Evolutionary conservation across 352 stramenopile genomes (phyloP), one percentile per base, ranked within the genome.

Genomic region (Phytophthora rubi): DNA sequence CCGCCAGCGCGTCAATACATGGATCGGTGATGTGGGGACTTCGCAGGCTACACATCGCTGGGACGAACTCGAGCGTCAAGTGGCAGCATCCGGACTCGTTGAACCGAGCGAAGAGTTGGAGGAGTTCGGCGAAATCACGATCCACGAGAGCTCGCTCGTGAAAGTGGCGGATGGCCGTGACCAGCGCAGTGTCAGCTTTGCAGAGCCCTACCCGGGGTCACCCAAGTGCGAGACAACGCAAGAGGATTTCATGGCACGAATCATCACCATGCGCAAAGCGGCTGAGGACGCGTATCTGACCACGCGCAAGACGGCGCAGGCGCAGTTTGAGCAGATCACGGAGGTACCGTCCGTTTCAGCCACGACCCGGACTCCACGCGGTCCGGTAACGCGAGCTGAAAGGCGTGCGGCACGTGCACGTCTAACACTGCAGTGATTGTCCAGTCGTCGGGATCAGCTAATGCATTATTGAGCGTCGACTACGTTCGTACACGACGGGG

Each of bases 271-370:
- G 71, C 81, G 75, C 28, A 78, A 82, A 60, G 71, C 80, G 23
- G 80, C 80, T 12, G 83, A 91, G 62, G 79, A 69, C 16, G 82
- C 82, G 28, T 90, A 88, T 71, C 62, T 83, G 65, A 85, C 64
- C 13, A 77, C 68, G 39, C 63, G 53, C 23, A 68, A 47, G 59
- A 69, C 64, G 26, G 69, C 61, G 9, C 54, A 65, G 23, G 60
- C 65, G 35, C 49, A 69, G 7, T 45, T 63, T 18, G 65, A 68
- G 45, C 54, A 71, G 59, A 26, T 71, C n/a, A 57, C 60, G 47
- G 69, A 37, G 37, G 59, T n/a, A 13, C 44, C 56, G 58, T 65
- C 32, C 53, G 62, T 76, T 69, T 64, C 53, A 60, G 37, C 33
- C 54, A 37, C 42, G 59, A 63, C 32, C 51, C 37, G 2, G 53